A percentile compares a stretch with the other conserved stretches of the same genome.
Evolutionary conservation across 208 protist genomes (phyloP).

Genomic region (Wallacemonas sp.): DNA sequence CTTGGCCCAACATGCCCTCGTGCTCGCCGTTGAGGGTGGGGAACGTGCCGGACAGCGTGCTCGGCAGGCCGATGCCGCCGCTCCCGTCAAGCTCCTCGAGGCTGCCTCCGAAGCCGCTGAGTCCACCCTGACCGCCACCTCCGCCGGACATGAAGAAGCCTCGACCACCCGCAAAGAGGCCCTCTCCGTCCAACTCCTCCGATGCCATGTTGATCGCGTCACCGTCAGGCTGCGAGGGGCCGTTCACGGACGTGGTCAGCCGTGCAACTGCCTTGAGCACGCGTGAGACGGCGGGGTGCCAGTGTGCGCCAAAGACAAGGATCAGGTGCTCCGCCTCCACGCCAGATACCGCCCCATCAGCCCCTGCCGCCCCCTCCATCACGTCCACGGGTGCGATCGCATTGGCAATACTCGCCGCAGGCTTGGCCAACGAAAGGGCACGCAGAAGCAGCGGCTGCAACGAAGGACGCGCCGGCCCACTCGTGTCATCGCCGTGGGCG

Average conservation of each 20-base stretch:
- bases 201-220: not conserved
- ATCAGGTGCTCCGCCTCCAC: slow-evolving; percentile 41
- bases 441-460: slow-evolving; percentile 1
- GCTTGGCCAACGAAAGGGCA: not conserved
- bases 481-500: not conserved
- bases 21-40: no score
- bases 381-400: not conserved
- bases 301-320: slow-evolving; percentile 60
- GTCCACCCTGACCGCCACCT: slow-evolving; percentile 14
- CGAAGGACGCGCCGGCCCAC: not conserved
- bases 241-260: slow-evolving; percentile 31
- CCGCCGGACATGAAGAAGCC: slow-evolving; percentile 23
- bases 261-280: slow-evolving; percentile 34
- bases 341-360: slow-evolving; percentile 4
- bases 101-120: slow-evolving; percentile 12
- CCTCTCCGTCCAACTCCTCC: slow-evolving; percentile 14
- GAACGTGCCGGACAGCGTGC: not conserved
- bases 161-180: slow-evolving; percentile 18
- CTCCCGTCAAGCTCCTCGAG: slow-evolving; percentile 9
- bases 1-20: no score
- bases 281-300: slow-evolving; percentile 51
- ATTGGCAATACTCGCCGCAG: slow-evolving; percentile 22
- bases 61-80: not conserved
- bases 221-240: not conserved
- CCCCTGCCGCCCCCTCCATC: not conserved